Evolutionary conservation across 2,329 filamentous ascomycete species (phyloP), one percentile per base, ranked within the genome.

Genomic region (Cladobotryum mycophilum): DNA sequence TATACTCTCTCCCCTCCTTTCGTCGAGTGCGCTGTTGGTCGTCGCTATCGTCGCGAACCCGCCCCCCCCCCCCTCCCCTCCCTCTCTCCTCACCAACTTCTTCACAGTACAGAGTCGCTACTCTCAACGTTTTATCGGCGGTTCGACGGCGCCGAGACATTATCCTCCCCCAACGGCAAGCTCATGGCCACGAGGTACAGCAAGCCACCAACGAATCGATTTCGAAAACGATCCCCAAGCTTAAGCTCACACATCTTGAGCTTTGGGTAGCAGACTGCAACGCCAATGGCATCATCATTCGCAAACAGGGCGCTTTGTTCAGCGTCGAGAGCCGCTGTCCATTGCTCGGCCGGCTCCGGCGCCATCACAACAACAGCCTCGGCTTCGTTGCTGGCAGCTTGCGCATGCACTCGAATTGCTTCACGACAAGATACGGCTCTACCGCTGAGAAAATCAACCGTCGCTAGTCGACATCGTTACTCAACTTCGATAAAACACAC

Each of bases 211-310:
- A 35, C 38, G 18, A 45, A 47, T 25, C 48, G 49, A 53, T 42
- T 55, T 13, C 48, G 51, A 49, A 43, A 47, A 46, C 47, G 48
- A 22, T 44, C 54, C 41, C 51, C 45, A 55, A 37, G 49, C 54
- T 50, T 30, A 47, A 33, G 45, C 41, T 35, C 45, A 33, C 47
- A 15, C 18, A 17, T 47, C 41, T 49, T 49, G 22, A 38, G 53
- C 49, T 46, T 43, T 20, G 44, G 25, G 25, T 51, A 49, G 49
- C 52, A 20, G 17, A 42, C 33, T 36, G 22, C n/a, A 30, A 49
- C 40, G n/a, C 11, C 54, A 53, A 62, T 62, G 60, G 54, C 60
- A 14, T 54, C 54, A 15, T 35, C 54, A 15, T 35, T 62, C 12
- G 54, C 53, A 41, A 56, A 53, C 41, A 54, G 41, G 42, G 54